Conservation (phyloP, 1,139 yeast species). For the Blastobotrys elegans region DNA sequence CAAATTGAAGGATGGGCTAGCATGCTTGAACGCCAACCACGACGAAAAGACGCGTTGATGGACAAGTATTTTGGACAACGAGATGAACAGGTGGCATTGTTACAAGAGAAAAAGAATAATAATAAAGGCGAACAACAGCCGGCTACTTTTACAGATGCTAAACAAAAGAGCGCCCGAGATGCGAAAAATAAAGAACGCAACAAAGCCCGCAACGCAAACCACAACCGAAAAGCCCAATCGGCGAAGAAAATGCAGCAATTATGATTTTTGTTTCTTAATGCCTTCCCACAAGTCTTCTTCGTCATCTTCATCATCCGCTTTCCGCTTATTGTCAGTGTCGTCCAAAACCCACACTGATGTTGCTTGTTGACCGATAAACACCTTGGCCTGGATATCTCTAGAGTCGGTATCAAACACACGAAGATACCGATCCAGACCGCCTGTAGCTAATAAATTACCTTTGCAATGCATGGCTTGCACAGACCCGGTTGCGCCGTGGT, state of each 20-base stretch:
- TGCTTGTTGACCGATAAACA: conserved; percentile 72
- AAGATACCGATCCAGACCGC: conserved; percentile 83
- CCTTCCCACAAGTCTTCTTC: conserved; percentile 33
- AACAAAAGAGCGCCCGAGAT: conserved; percentile 7
- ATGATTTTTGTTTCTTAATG: conserved; percentile 20
- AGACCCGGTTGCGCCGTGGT: conserved; percentile 30
- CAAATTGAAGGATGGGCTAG: conserved; percentile 92
- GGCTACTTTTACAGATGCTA: not conserved
- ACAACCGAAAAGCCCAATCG: conserved; percentile 58
- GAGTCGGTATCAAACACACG: conserved; percentile 62
- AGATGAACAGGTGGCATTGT: conserved; percentile 20
- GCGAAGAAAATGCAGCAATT: conserved; percentile 46
- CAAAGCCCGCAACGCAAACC: conserved; percentile 56
- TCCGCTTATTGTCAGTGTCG: conserved; percentile 19
- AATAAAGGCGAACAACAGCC: conserved; percentile 12
- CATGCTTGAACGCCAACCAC: conserved; percentile 63
- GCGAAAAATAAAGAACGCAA: conserved; percentile 43
- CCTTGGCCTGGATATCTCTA: conserved; percentile 61
- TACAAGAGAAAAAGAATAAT: conserved; percentile 10
- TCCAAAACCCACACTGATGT: conserved; percentile 48
- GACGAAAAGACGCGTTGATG: conserved; percentile 45
- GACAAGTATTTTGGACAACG: conserved; percentile 48
- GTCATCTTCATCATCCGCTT: conserved; percentile 25
- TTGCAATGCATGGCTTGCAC: conserved; percentile 23
- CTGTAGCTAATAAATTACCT: conserved; percentile 44